These are phyloP conservation scores for Citrus sp. DNA, from an alignment of 345 rosid species.

Conservation along the genomic window DNA sequence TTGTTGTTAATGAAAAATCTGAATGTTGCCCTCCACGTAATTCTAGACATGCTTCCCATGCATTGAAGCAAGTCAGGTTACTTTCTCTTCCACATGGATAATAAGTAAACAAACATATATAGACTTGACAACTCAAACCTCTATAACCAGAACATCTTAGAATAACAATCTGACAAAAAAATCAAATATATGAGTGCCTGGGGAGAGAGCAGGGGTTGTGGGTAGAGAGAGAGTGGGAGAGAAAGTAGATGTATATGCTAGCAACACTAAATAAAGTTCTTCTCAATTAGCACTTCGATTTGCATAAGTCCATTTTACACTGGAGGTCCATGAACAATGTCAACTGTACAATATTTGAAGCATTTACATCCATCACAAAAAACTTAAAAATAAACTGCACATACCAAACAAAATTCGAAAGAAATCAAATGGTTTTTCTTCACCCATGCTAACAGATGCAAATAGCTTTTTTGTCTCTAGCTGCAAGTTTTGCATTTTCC, in stretches of 20 bases:
- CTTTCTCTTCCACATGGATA: background rate
- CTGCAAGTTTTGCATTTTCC: constrained; percentile 39
- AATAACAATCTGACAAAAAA: background rate
- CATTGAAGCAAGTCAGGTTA: background rate
- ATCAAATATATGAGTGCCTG: background rate
- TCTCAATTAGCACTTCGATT: background rate
- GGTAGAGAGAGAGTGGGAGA: background rate
- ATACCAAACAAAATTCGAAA: constrained; percentile 65
- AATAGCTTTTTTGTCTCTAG: constrained; percentile 45
- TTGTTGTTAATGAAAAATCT: background rate
- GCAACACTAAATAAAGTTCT: background rate
- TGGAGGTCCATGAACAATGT: background rate
- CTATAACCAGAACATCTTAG: background rate
- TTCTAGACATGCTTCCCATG: background rate
- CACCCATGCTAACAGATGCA: constrained; percentile 52
- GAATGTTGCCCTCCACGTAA: background rate
- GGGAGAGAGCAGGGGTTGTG: background rate
- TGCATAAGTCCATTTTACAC: background rate
- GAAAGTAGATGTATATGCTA: background rate
- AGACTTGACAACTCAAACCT: background rate
- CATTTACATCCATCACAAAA: background rate
- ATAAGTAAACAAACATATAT: background rate
- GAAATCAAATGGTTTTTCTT: constrained; percentile 72
- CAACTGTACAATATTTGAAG: background rate
- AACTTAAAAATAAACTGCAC: background rate